phyloP scores from a whole-genome alignment of 163 green algal genomes.

The Chloromonas sp. region DNA sequence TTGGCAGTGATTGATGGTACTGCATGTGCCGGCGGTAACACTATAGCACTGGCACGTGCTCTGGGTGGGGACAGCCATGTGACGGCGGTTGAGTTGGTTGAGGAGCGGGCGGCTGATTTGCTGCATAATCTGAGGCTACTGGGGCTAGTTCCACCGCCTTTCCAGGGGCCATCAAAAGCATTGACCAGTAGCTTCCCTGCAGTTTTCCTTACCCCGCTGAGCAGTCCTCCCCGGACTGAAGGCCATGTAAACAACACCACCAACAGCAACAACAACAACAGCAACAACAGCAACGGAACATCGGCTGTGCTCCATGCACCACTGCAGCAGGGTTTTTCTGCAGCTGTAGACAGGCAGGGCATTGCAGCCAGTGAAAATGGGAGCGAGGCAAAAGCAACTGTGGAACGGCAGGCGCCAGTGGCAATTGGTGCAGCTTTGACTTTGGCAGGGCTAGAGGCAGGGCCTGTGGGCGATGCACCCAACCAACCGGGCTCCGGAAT shows the following conservation, averaged over 20 bases:
- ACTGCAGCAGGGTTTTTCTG: no score
- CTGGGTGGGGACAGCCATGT: not conserved
- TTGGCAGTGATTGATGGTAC: not conserved
- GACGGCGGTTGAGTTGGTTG: not conserved
- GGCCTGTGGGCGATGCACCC: not conserved
- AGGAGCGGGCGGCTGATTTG: not conserved
- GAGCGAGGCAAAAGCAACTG: not conserved
- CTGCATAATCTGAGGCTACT: not conserved
- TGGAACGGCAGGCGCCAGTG: not conserved
- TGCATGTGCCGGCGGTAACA: not conserved
- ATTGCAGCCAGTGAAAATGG: not conserved
- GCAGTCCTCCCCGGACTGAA: not conserved
- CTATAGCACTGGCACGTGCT: not conserved
- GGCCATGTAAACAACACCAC: no score
- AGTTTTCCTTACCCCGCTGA: not conserved
- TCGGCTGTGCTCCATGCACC: no score
- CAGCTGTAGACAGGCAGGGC: no score
- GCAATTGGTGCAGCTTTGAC: no score
- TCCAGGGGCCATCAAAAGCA: no score
- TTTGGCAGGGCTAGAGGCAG: no score
- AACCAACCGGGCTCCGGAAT: not conserved
- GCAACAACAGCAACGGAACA: no score
- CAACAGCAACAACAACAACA: no score
- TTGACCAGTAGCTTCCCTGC: not conserved
- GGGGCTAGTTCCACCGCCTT: not conserved